Evolutionary conservation across 2,329 filamentous ascomycete genomes (phyloP).

Genomic region (Pyrenophora teres): DNA sequence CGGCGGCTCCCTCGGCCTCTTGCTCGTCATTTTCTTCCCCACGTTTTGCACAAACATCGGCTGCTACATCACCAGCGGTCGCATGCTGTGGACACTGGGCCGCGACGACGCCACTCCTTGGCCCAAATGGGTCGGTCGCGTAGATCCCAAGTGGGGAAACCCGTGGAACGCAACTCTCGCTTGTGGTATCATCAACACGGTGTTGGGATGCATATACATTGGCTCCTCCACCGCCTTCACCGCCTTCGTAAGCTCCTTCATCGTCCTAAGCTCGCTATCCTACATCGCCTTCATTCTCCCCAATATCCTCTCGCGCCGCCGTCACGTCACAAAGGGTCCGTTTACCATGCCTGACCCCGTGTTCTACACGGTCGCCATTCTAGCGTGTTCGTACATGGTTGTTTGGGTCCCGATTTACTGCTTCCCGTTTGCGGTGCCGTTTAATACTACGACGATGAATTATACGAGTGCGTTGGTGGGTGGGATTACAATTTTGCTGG

Average conservation of each 20-base stretch:
- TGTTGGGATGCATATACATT: conserved; percentile 68
- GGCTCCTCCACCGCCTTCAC: conserved; percentile 70
- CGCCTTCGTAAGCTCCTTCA: conserved; percentile 66
- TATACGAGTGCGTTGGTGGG: conserved; percentile 59
- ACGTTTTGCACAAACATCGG: conserved; percentile 60
- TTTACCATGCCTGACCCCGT: conserved; percentile 57
- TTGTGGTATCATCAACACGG: conserved; percentile 56
- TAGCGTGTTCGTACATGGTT: conserved; percentile 62
- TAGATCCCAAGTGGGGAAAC: conserved; percentile 55
- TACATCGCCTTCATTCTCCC: conserved; percentile 68
- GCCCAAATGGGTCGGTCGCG: conserved; percentile 52
- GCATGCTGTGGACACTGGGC: conserved; percentile 66
- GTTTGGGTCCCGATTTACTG: conserved; percentile 68
- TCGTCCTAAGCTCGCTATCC: conserved; percentile 60
- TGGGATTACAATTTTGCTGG: conserved; percentile 57
- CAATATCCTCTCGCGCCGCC: conserved; percentile 47
- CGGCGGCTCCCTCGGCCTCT: conserved; percentile 50
- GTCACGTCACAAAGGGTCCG: conserved; percentile 59
- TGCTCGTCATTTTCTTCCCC: conserved; percentile 60
- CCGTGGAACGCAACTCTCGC: conserved; percentile 62
- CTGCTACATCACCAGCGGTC: conserved; percentile 64
- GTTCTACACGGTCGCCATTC: conserved; percentile 56
- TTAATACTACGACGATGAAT: conserved; percentile 57
- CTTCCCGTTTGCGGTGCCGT: conserved; percentile 56
- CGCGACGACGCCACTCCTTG: conserved; percentile 64